Evolutionary conservation across 2,329 filamentous ascomycete species (phyloP), one percentile per base, ranked within the genome.

Genomic region (Beauveria brongniartii): DNA sequence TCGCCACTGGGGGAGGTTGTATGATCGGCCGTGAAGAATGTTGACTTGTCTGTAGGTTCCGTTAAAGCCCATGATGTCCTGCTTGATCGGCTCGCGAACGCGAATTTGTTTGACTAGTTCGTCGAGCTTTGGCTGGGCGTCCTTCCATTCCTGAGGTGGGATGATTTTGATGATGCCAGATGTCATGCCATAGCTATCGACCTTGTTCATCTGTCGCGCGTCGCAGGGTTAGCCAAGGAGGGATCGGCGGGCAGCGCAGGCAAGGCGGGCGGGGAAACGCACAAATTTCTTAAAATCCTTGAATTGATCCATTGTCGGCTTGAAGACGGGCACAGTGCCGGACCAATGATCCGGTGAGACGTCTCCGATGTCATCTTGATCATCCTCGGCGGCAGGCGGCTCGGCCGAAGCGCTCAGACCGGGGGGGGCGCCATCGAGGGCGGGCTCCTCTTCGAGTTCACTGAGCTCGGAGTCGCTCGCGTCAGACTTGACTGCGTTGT

Each of bases 11-110:
- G 93, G 93, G 5, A 99, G 80, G 67, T 97, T 99, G 78, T 99
- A 99, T 16, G 92, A 92, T 71, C 94, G 85, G 72, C 95, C 91
- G 75, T 97, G 95, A 69, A 97, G 87, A 63, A 99, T 92, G 71
- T 99, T 99, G 70, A 94, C 91, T 73, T 99, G 94, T 41, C 93
- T 93, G 72, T 97, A 99, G 61, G 91, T 95, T 61, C 94, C 95
- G 71, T 93, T 91, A 56, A 90, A 91, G 47, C 94, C 94, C 80
- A 95, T 93, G 69, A 99, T 99, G 69, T 99, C 94, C 74, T 99
- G 94, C 71, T 92, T 96, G 72, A 99, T 97, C 3, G 94, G 94
- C 66, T 99, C 95, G 74, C 93, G 93, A 69, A 99, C 92, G 70
- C 87, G 88, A 73, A 99, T 90, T 64, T 89, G 87, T 76, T 97